Conservation (phyloP, 306 rosid species). For the Gillenia trifoliata region DNA sequence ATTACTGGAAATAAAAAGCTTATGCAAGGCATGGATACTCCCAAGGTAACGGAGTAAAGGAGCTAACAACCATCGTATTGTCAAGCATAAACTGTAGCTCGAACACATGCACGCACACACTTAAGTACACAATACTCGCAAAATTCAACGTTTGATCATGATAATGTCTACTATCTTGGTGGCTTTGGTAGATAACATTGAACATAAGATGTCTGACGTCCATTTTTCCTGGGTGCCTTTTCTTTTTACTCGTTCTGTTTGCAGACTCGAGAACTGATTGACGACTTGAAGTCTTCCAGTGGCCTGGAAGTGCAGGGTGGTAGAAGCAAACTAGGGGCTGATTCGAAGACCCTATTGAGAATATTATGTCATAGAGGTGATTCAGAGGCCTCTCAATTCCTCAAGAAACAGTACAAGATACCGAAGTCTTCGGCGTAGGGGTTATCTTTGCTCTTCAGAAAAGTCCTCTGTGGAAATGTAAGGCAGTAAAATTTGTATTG, state of each 20-base stretch:
- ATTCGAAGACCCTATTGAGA: constrained; percentile 77
- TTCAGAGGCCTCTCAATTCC: constrained; percentile 85
- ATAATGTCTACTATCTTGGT: not conserved
- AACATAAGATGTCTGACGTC: not conserved
- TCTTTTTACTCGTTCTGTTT: not conserved
- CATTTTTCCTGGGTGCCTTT: not conserved
- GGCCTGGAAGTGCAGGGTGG: constrained; percentile 58
- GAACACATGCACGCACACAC: not conserved
- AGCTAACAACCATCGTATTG: not conserved
- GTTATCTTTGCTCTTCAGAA: not conserved
- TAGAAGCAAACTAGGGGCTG: constrained; percentile 83
- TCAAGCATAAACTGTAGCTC: not conserved
- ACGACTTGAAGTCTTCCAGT: constrained; percentile 77
- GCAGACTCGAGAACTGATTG: constrained; percentile 88
- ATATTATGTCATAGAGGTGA: constrained; percentile 82
- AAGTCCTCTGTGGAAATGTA: not conserved
- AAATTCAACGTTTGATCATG: not conserved
- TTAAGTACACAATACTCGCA: not conserved
- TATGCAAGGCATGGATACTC: not conserved
- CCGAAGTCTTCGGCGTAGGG: constrained; percentile 72
- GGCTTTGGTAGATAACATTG: not conserved
- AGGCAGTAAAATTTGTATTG: constrained; percentile 7
- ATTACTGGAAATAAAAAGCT: not conserved
- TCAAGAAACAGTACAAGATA: constrained; percentile 91
- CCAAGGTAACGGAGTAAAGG: not conserved